Evolutionary conservation across 495 filamentous ascomycete genomes (phyloP), one percentile per base, ranked within the genome.

Genomic region (Clohesyomyces aquaticus): DNA sequence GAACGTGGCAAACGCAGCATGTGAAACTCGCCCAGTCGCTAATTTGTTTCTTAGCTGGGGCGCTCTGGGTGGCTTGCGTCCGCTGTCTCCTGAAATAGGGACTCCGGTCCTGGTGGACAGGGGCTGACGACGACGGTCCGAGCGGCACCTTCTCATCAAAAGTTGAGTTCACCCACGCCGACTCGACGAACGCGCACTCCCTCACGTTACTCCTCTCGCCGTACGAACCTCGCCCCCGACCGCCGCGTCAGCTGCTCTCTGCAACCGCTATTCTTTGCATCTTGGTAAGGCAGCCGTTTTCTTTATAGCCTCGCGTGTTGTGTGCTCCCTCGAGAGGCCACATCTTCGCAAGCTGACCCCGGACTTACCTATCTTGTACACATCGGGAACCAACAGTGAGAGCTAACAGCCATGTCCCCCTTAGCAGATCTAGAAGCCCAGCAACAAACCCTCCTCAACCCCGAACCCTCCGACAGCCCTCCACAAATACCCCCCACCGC

Each of bases 391-490:
- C 42, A 51, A 18, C 2, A 21, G 32, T 38, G 14, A 38, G 6
- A 62, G 52, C 65, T 67, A 59, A 67, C 59, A 59, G 63, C 59
- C 14, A 62, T 62, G 55, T 49, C 63, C 55, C 56, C 57, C 29
- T 12, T 54, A 41, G 41, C 50, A 66, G 63, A 61, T 45, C 47
- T 61, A 50, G 58, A 66, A 66, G 56, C 56, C 56, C 61, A 58
- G 54, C 63, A 58, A 21, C 59, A 62, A 35, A 58, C 19, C 26
- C 62, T 65, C 29, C 22, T 59, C 47, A 16, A 19, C 16, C 46
- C 55, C 57, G 50, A 65, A 46, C 2, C 46, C 18, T 23, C 50
- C 25, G 32, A 42, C 28, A 22, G 45, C 6, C 21, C 55, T 26
- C n/a, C 29, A 14, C 29, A 51, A 29, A 14, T 35, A 12, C 26